Base-by-base conservation (phyloP, 768 basidiomycete genomes). In the Fomitopsis serialis region DNA sequence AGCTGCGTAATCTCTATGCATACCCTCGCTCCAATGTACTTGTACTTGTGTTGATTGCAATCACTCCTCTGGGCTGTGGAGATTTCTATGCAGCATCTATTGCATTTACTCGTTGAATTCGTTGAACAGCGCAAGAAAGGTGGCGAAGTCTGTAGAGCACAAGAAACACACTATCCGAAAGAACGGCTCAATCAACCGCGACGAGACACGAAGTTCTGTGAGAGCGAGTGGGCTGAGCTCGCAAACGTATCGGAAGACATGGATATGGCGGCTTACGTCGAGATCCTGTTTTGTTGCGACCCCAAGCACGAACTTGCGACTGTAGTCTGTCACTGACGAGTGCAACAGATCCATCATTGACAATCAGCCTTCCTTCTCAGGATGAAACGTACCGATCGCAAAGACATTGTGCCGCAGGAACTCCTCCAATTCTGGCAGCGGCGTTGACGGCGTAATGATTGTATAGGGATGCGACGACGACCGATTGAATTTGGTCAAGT, bases 221-320 rank as follows among this genome's bases (percentile, higher is more conserved):
- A 71, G 50, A 23, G 45, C n/a, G n/a, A n/a, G n/a, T n/a, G 17
- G 43, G 13, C 21, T 23, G 42, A 7, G 27, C 21, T 29, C 5
- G 19, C 35, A 11, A 36, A n/a, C 9, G 42, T 11, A 35, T 40
- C 24, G 8, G 48, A 37, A 22, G 7, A 36, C 12, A 23, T 2
- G 50, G 23, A 51, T 11, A 32, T 23, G 47, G 25, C 23, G 24
- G 23, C 58, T 27, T 46, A 70, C 70, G 63, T 89, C 81, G 19
- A 93, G 70, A 64, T 93, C 91, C 25, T 91, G 83, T 17, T 72
- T 64, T 19, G 91, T 93, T 1, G 87, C 90, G 0, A 93, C 82
- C 1, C 76, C 91, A 15, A 92, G 77, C 3, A 93, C 89, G 54
- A 93, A 93, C 64, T 92, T 91, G 53, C 89, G 81, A 48, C 77